Percentiles rank a stretch among this genome's conserved stretches.
phyloP scores from a whole-genome alignment of 2,329 filamentous ascomycete genomes.

The Tolypocladium tropicale region DNA sequence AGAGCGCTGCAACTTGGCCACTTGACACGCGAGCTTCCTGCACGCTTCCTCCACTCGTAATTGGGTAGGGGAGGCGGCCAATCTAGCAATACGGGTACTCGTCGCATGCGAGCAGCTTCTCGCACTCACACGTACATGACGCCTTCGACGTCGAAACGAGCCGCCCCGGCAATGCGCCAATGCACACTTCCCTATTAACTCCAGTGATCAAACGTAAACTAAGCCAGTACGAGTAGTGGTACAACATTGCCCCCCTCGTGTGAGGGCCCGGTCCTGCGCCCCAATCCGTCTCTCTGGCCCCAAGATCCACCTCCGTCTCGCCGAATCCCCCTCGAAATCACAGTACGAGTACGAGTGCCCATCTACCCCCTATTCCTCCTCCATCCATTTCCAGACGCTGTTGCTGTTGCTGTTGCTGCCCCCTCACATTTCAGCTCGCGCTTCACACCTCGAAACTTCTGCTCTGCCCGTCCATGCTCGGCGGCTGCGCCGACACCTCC shows the following conservation, averaged over 20 bases:
- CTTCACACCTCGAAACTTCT: constrained; percentile 47
- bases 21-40: too few relatives aligned
- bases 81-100: too few relatives aligned
- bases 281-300: not conserved
- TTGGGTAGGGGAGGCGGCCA: too few relatives aligned
- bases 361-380: too few relatives aligned
- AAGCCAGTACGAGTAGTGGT: not conserved
- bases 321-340: not conserved
- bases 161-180: not conserved
- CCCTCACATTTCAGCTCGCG: not conserved
- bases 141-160: too few relatives aligned
- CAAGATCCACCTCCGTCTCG: not conserved
- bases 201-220: not conserved
- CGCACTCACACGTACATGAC: too few relatives aligned
- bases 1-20: too few relatives aligned
- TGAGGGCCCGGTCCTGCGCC: not conserved
- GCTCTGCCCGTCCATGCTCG: constrained; percentile 43
- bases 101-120: too few relatives aligned
- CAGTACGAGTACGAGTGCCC: too few relatives aligned
- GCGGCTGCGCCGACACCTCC: constrained; percentile 37
- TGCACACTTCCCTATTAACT: not conserved
- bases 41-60: too few relatives aligned
- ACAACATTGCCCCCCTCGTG: not conserved
- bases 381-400: not conserved
- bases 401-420: not conserved